Percentiles rank a stretch among this genome's conserved stretches.
Evolutionary conservation across 2,329 filamentous ascomycete genomes (phyloP).

Genomic region (Apiospora sp.): DNA sequence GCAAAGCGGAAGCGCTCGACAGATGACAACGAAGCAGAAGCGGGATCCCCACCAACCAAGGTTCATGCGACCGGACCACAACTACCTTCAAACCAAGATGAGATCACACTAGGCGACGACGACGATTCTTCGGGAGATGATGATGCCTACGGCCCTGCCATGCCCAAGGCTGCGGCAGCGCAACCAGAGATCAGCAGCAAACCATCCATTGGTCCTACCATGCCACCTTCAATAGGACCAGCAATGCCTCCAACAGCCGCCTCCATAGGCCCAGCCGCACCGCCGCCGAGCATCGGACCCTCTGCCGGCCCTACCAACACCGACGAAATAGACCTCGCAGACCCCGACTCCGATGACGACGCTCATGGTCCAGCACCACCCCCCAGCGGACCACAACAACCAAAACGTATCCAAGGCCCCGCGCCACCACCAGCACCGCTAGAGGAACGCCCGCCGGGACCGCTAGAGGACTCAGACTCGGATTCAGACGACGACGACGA

Average conservation of each 20-base stretch:
- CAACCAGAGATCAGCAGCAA: constrained; percentile 24
- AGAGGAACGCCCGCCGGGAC: constrained; percentile 45
- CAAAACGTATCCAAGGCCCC: constrained; percentile 49
- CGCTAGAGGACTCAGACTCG: constrained; percentile 36
- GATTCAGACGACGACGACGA: constrained; percentile 54
- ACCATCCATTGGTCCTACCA: constrained; percentile 38
- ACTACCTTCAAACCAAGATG: constrained; percentile 56
- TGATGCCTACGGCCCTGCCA: constrained; percentile 43
- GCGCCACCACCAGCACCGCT: constrained; percentile 52
- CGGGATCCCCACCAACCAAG: constrained; percentile 56
- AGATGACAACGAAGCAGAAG: constrained; percentile 47
- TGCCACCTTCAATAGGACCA: constrained; percentile 33
- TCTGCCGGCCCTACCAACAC: constrained; percentile 51
- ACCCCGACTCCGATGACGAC: constrained; percentile 42
- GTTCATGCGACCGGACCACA: constrained; percentile 47
- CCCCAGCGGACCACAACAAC: constrained; percentile 32
- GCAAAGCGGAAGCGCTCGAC: constrained; percentile 67
- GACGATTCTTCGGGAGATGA: constrained; percentile 51
- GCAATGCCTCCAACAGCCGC: constrained; percentile 25
- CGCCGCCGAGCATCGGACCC: constrained; percentile 20
- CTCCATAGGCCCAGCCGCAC: constrained; percentile 24
- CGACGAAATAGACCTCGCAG: constrained; percentile 56
- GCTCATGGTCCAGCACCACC: constrained; percentile 26
- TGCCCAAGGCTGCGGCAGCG: constrained; percentile 18
- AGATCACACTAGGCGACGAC: constrained; percentile 53